Percentiles rank a stretch among this genome's conserved stretches.
phyloP scores from a whole-genome alignment of 1,284 basidiomycete genomes.

The Exsudoporus floridanus region DNA sequence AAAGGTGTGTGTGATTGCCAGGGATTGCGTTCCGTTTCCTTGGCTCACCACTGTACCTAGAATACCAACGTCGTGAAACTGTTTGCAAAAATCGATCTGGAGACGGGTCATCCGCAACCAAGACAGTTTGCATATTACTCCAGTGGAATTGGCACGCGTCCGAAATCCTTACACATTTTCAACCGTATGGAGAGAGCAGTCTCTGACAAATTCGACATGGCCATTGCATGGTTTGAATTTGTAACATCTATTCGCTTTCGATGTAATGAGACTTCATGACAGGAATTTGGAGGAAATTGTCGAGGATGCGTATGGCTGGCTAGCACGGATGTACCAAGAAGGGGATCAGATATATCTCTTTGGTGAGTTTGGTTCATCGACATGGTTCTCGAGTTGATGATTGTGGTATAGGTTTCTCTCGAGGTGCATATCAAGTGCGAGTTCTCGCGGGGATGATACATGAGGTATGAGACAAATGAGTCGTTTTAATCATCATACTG shows the following conservation, averaged over 20 bases:
- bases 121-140: slow-evolving; percentile 37
- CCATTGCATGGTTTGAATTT: slow-evolving; percentile 26
- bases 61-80: slow-evolving; percentile 40
- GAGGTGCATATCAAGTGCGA: slow-evolving; percentile 48
- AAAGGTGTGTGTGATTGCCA: no score
- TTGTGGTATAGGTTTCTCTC: slow-evolving; percentile 40
- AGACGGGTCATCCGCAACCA: slow-evolving; percentile 7
- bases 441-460: slow-evolving; percentile 44
- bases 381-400: neutral
- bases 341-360: slow-evolving; percentile 46
- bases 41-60: slow-evolving; percentile 21
- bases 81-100: slow-evolving; percentile 29
- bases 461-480: slow-evolving; percentile 24
- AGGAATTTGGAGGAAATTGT: slow-evolving; percentile 33
- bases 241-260: neutral
- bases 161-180: slow-evolving; percentile 21
- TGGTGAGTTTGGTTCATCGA: slow-evolving; percentile 25
- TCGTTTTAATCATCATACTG: neutral
- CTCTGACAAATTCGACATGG: slow-evolving; percentile 29
- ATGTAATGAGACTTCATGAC: neutral
- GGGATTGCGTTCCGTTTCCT: no score
- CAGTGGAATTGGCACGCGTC: slow-evolving; percentile 41
- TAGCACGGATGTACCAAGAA: slow-evolving; percentile 37
- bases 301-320: slow-evolving; percentile 42
- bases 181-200: slow-evolving; percentile 18